Conservation (phyloP, 1,284 basidiomycete genomes). For the Rhodotorula sp. region DNA sequence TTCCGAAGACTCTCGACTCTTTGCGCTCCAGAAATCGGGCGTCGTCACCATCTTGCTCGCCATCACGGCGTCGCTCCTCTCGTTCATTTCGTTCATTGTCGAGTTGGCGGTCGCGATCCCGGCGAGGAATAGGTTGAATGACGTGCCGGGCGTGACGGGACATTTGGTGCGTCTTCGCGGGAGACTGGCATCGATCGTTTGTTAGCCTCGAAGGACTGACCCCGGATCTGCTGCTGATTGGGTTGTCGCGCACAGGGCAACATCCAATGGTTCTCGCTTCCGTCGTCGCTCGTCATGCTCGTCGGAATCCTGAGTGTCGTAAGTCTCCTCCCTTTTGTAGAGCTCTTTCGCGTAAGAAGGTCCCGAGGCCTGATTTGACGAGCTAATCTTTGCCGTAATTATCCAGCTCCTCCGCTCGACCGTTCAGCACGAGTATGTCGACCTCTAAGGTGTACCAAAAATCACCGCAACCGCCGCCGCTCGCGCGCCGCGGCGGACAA, state of each 20-base stretch:
- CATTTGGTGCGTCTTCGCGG: slow-evolving; percentile 14
- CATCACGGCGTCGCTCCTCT: slow-evolving; percentile 17
- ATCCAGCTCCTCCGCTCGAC: slow-evolving; percentile 32
- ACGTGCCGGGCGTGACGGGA: slow-evolving; percentile 19
- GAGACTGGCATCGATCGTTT: too few species aligned
- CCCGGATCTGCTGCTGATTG: too few species aligned
- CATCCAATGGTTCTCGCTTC: slow-evolving; percentile 37
- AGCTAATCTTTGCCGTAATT: not conserved
- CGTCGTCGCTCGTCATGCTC: slow-evolving; percentile 26
- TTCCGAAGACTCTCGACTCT: slow-evolving; percentile 27
- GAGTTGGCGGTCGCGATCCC: slow-evolving; percentile 33
- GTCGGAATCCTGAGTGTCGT: slow-evolving; percentile 29
- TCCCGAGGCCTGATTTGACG: too few species aligned
- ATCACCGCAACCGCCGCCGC: too few species aligned
- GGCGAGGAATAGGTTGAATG: slow-evolving; percentile 23
- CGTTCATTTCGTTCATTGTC: slow-evolving; percentile 27
- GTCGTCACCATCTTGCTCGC: slow-evolving; percentile 37
- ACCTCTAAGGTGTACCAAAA: slow-evolving; percentile 12
- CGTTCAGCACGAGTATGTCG: slow-evolving; percentile 28
- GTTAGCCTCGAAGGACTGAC: not conserved
- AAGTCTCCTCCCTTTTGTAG: not conserved
- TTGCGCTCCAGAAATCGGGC: slow-evolving; percentile 38
- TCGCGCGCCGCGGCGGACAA: too few species aligned
- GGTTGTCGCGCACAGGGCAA: too few species aligned
- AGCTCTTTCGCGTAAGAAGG: too few species aligned